phyloP scores from a whole-genome alignment of 2,329 filamentous ascomycete genomes.

The Achaetomium macrosporum region DNA sequence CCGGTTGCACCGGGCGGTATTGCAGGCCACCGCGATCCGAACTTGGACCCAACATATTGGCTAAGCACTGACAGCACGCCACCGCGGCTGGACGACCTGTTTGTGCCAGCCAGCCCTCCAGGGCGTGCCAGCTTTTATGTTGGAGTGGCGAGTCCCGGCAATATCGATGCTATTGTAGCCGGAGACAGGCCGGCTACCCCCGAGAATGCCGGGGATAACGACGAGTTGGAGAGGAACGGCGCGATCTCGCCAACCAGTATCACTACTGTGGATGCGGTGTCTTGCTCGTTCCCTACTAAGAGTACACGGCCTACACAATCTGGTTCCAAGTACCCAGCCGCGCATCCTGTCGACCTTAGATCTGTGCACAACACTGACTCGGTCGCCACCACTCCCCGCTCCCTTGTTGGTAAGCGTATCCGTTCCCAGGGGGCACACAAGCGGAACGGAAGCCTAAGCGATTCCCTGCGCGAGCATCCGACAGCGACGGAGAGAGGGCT shows the following conservation, averaged over 20 bases:
- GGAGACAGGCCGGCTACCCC: conserved; percentile 45
- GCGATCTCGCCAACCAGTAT: conserved; percentile 50
- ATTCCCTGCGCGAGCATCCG: conserved; percentile 69
- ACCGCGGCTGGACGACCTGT: conserved; percentile 40
- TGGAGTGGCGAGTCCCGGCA: conserved; percentile 42
- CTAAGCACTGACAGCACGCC: conserved; percentile 39
- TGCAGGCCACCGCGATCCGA: conserved; percentile 53
- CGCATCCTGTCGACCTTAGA: conserved; percentile 52
- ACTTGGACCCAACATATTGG: conserved; percentile 51
- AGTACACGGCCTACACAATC: conserved; percentile 36
- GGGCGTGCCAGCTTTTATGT: conserved; percentile 39
- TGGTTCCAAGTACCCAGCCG: conserved; percentile 39
- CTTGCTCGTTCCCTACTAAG: conserved; percentile 58
- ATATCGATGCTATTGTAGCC: conserved; percentile 43
- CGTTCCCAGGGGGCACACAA: conserved; percentile 60
- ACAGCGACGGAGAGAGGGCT: conserved; percentile 42
- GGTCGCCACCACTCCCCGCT: conserved; percentile 53
- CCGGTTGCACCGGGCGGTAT: conserved; percentile 73
- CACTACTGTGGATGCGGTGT: conserved; percentile 55
- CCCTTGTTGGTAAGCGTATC: conserved; percentile 53
- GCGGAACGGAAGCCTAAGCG: conserved; percentile 79
- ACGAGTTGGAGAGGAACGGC: conserved; percentile 31
- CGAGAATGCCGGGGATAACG: conserved; percentile 29
- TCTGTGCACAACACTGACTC: conserved; percentile 42
- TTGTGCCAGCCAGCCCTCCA: conserved; percentile 27